phyloP scores from a whole-genome alignment of 768 basidiomycete genomes.

The Leccinellum albellum region DNA sequence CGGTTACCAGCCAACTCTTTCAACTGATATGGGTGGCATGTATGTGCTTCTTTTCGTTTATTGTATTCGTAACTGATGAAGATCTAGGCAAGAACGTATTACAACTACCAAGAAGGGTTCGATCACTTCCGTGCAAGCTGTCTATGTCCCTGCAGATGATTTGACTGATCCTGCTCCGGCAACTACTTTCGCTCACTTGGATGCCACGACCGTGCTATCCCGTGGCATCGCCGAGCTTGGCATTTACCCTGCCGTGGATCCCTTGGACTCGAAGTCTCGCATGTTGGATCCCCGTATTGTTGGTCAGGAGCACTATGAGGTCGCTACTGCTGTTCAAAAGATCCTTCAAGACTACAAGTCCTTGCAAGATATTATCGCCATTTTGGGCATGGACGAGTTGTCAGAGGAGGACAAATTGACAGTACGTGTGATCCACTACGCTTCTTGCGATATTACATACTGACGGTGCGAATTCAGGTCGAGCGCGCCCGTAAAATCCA shows the following conservation, averaged over 20 bases:
- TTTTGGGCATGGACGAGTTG: conserved; percentile 99
- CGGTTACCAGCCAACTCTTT: conserved; percentile 99
- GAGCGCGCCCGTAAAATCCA: conserved; percentile 98
- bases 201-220: conserved; percentile 98
- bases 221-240: conserved; percentile 98
- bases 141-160: conserved; percentile 99
- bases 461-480: conserved; percentile 49
- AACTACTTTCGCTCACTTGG: conserved; percentile 99
- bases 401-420: conserved; percentile 99
- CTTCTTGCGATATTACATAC: background rate
- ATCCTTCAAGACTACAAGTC: conserved; percentile 97
- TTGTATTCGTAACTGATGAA: conserved; percentile 6
- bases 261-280: conserved; percentile 98
- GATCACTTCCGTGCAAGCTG: conserved; percentile 99
- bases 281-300: conserved; percentile 99
- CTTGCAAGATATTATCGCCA: conserved; percentile 99
- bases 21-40: conserved; percentile 99
- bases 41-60: conserved; percentile 36
- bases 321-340: conserved; percentile 96
- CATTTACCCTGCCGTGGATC: conserved; percentile 99
- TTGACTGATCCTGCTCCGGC: conserved; percentile 99
- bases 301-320: conserved; percentile 90
- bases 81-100: conserved; percentile 92
- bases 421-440: conserved; percentile 3
- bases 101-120: conserved; percentile 99